phyloP scores from a whole-genome alignment of 2,329 filamentous ascomycete species.

The Penicillium sclerotiorum region DNA sequence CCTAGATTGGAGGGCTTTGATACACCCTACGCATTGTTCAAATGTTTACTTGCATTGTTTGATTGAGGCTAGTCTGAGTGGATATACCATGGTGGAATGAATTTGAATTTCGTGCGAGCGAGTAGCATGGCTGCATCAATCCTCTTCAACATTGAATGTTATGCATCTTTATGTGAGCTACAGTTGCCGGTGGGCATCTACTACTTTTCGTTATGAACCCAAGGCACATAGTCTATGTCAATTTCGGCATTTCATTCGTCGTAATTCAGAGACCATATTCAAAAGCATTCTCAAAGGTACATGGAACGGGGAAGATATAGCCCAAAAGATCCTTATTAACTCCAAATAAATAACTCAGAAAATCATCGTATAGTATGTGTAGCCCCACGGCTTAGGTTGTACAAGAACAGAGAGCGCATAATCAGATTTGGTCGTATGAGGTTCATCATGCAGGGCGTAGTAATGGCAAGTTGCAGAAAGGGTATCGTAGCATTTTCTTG shows the following conservation, averaged over 20 bases:
- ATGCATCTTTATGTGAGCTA: too few relatives aligned
- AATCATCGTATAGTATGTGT: not conserved
- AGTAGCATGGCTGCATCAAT: not conserved
- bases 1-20: too few relatives aligned
- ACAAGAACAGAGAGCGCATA: not conserved
- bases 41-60: conserved; percentile 15
- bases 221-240: too few relatives aligned
- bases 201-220: not conserved
- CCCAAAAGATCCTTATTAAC: not conserved
- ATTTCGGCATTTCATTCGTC: too few relatives aligned
- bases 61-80: not conserved
- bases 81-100: conserved; percentile 20
- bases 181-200: not conserved
- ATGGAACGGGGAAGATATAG: too few relatives aligned
- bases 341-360: not conserved
- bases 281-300: too few relatives aligned
- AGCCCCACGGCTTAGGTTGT: too few relatives aligned
- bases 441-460: not conserved
- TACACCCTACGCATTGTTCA: too few relatives aligned
- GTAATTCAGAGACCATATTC: too few relatives aligned
- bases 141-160: not conserved
- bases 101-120: conserved; percentile 12
- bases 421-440: not conserved
- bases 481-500: not conserved
- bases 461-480: not conserved